Evolutionary conservation across 768 basidiomycete genomes (phyloP).

Genomic region (Panaeolus cyanescens): DNA sequence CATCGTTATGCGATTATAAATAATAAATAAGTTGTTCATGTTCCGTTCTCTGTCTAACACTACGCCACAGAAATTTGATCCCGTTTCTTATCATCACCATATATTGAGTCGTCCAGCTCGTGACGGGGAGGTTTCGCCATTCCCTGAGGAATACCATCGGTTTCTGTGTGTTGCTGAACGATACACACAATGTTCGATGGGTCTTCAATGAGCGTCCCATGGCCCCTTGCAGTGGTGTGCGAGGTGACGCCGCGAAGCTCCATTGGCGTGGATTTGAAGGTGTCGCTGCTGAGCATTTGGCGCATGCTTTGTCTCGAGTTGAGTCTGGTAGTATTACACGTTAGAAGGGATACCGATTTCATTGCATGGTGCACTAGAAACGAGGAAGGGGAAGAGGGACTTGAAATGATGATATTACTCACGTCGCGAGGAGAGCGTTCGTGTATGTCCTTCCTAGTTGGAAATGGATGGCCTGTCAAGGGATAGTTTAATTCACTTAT

Average conservation of each 20-base stretch:
- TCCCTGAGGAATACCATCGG: too few species aligned
- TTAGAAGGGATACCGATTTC: too few species aligned
- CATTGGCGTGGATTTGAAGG: not conserved
- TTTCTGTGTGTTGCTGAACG: not conserved
- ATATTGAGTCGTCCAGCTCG: too few species aligned
- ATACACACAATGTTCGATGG: not conserved
- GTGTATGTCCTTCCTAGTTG: not conserved
- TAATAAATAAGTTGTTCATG: too few species aligned
- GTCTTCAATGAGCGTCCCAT: not conserved
- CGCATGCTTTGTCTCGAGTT: not conserved
- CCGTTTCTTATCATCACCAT: too few species aligned
- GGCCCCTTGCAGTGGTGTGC: not conserved
- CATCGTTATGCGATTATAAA: too few species aligned
- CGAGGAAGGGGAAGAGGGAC: not conserved
- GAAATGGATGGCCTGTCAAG: not conserved
- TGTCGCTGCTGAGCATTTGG: not conserved
- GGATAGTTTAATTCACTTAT: too few species aligned
- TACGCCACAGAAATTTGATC: too few species aligned
- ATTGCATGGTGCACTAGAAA: too few species aligned
- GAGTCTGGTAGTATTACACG: not conserved
- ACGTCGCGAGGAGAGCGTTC: not conserved
- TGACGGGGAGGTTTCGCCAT: too few species aligned
- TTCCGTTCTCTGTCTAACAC: too few species aligned
- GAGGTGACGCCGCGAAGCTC: not conserved
- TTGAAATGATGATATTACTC: not conserved